Evolutionary conservation across 2,329 filamentous ascomycete species (phyloP).

Genomic region (Aspergillus ustus): DNA sequence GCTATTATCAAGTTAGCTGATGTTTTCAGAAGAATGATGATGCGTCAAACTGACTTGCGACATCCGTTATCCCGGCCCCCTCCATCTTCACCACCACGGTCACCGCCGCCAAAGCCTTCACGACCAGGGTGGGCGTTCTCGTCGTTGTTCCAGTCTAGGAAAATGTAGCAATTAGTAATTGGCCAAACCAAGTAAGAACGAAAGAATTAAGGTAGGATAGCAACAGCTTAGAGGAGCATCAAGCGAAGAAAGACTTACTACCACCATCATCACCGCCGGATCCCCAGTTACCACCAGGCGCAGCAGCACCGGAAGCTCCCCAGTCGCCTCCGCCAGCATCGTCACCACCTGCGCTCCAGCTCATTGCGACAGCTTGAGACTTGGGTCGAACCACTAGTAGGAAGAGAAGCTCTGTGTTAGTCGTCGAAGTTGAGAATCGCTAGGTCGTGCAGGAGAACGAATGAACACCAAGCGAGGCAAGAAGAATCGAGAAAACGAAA

Average conservation of each 20-base stretch:
- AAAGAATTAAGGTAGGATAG: not conserved
- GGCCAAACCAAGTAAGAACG: too few relatives aligned
- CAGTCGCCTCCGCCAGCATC: not conserved
- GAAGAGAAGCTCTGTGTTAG: not conserved
- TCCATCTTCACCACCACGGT: constrained; percentile 11
- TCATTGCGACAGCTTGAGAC: not conserved
- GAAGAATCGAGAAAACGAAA: not conserved
- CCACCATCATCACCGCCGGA: not conserved
- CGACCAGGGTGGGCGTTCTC: constrained; percentile 23
- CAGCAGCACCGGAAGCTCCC: constrained; percentile 4
- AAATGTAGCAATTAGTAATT: not conserved
- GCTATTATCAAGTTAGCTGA: constrained; percentile 28
- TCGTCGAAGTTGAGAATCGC: not conserved
- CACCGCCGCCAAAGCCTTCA: constrained; percentile 12
- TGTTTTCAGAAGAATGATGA: not conserved
- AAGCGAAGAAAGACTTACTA: not conserved
- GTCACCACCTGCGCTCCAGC: not conserved
- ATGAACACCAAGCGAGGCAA: not conserved
- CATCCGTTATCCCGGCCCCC: constrained; percentile 33
- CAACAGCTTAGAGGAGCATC: not conserved
- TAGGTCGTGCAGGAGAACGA: not conserved
- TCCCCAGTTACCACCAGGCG: constrained; percentile 3
- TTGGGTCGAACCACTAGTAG: not conserved
- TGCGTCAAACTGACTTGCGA: constrained; percentile 39
- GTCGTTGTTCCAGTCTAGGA: constrained; percentile 19